These are phyloP conservation scores for Melanogaster broomeanus DNA, from an alignment of 768 basidiomycete genomes.

Conservation along the genomic window DNA sequence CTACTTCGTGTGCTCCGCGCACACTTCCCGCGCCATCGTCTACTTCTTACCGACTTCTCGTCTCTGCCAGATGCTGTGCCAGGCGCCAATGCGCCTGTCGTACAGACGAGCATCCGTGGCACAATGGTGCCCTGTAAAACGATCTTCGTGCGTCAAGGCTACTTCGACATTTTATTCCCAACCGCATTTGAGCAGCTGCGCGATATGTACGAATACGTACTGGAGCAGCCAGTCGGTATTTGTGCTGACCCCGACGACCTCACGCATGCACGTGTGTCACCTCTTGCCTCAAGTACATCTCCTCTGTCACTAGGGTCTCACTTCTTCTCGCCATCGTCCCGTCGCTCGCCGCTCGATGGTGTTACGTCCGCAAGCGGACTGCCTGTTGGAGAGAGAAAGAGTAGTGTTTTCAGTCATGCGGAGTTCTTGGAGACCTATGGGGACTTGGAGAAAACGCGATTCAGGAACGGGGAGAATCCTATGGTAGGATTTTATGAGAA, in stretches of 20 bases:
- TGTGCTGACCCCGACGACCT: slow-evolving; percentile 17
- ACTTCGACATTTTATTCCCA: slow-evolving; percentile 99
- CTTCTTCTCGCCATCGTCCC: slow-evolving; percentile 64
- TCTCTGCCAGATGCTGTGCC: slow-evolving; percentile 83
- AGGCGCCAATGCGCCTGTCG: slow-evolving; percentile 75
- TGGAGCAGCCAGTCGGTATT: slow-evolving; percentile 55
- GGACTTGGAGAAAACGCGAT: slow-evolving; percentile 65
- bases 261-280: slow-evolving; percentile 45
- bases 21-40: slow-evolving; percentile 89
- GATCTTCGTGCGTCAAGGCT: slow-evolving; percentile 90
- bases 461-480: slow-evolving; percentile 85
- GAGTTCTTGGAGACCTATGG: slow-evolving; percentile 90
- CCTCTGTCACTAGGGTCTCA: slow-evolving; percentile 54
- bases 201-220: slow-evolving; percentile 87
- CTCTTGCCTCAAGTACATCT: slow-evolving; percentile 51
- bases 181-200: slow-evolving; percentile 83
- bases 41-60: slow-evolving; percentile 92
- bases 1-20: slow-evolving; percentile 81
- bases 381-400: slow-evolving; percentile 79
- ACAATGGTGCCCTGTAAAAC: slow-evolving; percentile 88
- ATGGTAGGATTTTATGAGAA: slow-evolving; percentile 90
- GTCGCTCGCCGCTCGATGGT: slow-evolving; percentile 69
- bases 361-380: slow-evolving; percentile 72
- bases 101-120: slow-evolving; percentile 88
- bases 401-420: slow-evolving; percentile 81